Evolutionary conservation across 2,329 filamentous ascomycete genomes (phyloP).

Genomic region (Ceratocystis cacaofunesta): DNA sequence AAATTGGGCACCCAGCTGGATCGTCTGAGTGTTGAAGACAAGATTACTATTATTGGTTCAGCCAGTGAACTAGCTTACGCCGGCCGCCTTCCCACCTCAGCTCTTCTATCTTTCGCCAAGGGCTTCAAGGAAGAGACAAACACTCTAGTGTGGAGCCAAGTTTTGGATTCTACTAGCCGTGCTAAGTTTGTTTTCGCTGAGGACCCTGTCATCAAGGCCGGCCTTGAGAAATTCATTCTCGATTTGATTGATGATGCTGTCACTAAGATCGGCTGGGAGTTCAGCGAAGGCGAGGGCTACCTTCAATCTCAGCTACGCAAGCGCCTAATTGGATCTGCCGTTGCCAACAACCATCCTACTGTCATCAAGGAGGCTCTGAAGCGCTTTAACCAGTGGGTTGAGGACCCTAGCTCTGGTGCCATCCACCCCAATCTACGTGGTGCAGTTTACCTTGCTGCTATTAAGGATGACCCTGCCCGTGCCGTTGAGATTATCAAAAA

Average conservation of each 20-base stretch:
- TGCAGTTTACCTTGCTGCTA: conserved; percentile 64
- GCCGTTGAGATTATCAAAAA: conserved; percentile 63
- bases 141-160: conserved; percentile 79
- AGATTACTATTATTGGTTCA: conserved; percentile 83
- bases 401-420: conserved; percentile 49
- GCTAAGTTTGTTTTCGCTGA: conserved; percentile 76
- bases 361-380: conserved; percentile 58
- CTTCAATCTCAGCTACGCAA: conserved; percentile 71
- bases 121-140: conserved; percentile 71
- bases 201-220: conserved; percentile 54
- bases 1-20: conserved; percentile 67
- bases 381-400: conserved; percentile 67
- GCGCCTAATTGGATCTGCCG: conserved; percentile 61
- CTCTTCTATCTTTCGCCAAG: conserved; percentile 68
- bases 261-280: conserved; percentile 74
- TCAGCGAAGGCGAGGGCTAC: conserved; percentile 62
- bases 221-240: conserved; percentile 63
- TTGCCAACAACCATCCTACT: conserved; percentile 60
- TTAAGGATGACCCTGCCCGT: conserved; percentile 53
- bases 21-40: conserved; percentile 69
- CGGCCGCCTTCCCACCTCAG: conserved; percentile 67
- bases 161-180: conserved; percentile 59
- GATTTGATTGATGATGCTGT: conserved; percentile 62
- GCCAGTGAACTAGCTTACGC: conserved; percentile 79
- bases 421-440: conserved; percentile 71